A percentile compares a stretch with the other conserved stretches of the same genome.
Evolutionary conservation across 768 basidiomycete species (phyloP).

Genomic region (Boletus pseudo-olivaceus): DNA sequence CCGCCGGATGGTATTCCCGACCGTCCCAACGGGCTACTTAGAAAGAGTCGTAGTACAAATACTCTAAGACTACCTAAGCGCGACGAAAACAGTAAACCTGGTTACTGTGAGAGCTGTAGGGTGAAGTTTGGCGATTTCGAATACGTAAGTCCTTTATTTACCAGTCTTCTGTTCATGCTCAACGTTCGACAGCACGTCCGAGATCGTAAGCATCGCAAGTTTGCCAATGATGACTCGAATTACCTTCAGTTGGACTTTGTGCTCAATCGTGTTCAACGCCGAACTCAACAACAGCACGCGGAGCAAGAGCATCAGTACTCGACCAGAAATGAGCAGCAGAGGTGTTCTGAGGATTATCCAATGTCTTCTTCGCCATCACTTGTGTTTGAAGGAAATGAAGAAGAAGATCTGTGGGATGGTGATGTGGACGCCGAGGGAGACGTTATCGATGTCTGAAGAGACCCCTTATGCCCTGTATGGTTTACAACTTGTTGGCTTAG

Average conservation of each 20-base stretch:
- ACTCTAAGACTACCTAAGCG: conserved; percentile 71
- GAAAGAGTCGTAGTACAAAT: conserved; percentile 80
- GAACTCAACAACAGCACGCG: conserved; percentile 27
- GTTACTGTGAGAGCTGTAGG: conserved; percentile 97
- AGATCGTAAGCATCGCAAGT: conserved; percentile 74
- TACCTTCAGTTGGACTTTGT: conserved; percentile 77
- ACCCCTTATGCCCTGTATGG: conserved; percentile 3
- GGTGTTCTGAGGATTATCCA: conserved; percentile 19
- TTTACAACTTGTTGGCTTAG: conserved; percentile 22
- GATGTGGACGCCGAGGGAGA: conserved; percentile 21
- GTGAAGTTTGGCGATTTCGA: conserved; percentile 86
- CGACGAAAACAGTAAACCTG: conserved; percentile 86
- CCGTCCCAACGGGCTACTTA: conserved; percentile 45
- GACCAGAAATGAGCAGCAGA: conserved; percentile 6
- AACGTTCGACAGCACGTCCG: conserved; percentile 57
- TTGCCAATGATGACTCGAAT: conserved; percentile 73
- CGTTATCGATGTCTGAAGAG: conserved; percentile 17
- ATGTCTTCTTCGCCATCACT: conserved; percentile 21
- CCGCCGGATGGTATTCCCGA: conserved; percentile 62
- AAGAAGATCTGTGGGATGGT: conserved; percentile 23
- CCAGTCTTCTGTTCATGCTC: not conserved
- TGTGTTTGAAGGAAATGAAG: conserved; percentile 4
- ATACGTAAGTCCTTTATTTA: conserved; percentile 43
- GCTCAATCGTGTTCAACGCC: conserved; percentile 58
- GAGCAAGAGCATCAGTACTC: conserved; percentile 25